phyloP scores from a whole-genome alignment of 2,329 filamentous ascomycete genomes.

The Cyphellophora attinorum region DNA sequence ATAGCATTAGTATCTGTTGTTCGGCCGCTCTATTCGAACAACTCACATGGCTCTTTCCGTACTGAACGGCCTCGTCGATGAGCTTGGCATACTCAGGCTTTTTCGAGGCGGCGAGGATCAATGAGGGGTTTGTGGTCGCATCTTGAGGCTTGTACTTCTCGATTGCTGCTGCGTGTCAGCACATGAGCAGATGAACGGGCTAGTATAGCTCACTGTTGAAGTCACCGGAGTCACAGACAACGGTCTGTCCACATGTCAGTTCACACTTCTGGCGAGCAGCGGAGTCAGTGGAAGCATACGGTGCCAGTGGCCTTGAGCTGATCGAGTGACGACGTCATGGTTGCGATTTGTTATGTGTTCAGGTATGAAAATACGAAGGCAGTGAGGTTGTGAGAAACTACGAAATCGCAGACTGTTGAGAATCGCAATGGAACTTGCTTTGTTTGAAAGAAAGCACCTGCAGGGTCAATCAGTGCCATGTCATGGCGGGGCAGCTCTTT shows the following conservation, averaged over 20 bases:
- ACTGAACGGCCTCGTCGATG: constrained; percentile 74
- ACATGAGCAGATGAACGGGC: constrained; percentile 9
- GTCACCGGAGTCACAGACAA: constrained; percentile 95
- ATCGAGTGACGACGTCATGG: constrained; percentile 83
- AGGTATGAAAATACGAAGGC: too few species aligned
- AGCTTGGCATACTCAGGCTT: constrained; percentile 92
- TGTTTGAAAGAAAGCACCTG: too few species aligned
- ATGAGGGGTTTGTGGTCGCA: constrained; percentile 98
- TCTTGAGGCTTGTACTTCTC: constrained; percentile 99
- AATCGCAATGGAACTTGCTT: too few species aligned
- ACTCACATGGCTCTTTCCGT: constrained; percentile 68
- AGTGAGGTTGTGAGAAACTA: too few species aligned
- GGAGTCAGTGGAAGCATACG: constrained; percentile 48
- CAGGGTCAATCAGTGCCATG: too few species aligned
- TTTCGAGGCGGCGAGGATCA: constrained; percentile 97
- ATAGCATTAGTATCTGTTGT: constrained; percentile 3
- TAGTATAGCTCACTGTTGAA: constrained; percentile 57
- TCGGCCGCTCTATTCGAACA: background rate
- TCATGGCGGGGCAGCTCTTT: too few species aligned
- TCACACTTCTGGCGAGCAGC: constrained; percentile 2
- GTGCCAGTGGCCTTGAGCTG: constrained; percentile 97
- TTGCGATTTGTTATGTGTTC: constrained; percentile 15
- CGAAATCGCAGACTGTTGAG: too few species aligned
- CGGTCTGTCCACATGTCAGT: constrained; percentile 49
- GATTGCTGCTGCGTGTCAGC: constrained; percentile 57